These are phyloP conservation scores for Prunus armeniaca DNA, from an alignment of 306 rosid genomes.

Conservation along the genomic window DNA sequence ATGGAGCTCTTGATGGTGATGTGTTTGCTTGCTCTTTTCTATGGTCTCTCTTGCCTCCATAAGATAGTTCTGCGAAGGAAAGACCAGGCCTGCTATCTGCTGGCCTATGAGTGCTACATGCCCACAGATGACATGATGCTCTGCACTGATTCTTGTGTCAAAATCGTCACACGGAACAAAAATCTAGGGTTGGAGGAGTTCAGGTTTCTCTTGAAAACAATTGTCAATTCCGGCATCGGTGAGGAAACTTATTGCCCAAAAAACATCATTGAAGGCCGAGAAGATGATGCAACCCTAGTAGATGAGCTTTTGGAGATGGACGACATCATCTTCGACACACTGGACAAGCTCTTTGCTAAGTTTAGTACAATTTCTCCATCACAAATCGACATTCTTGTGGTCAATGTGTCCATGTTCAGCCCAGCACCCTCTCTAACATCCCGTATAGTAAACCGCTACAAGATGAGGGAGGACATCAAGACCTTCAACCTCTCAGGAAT, in stretches of 20 bases:
- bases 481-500: slow-evolving; percentile 75
- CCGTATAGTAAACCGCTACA: slow-evolving; percentile 69
- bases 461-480: slow-evolving; percentile 61
- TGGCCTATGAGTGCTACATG: slow-evolving; percentile 76
- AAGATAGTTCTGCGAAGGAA: slow-evolving; percentile 42
- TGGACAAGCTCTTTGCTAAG: slow-evolving; percentile 54
- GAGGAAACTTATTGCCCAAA: slow-evolving; percentile 74
- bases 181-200: slow-evolving; percentile 63
- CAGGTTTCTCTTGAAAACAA: slow-evolving; percentile 58
- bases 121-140: slow-evolving; percentile 56
- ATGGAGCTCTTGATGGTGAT: slow-evolving; percentile 43
- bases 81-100: slow-evolving; percentile 54
- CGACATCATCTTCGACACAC: slow-evolving; percentile 62
- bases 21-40: slow-evolving; percentile 33
- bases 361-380: slow-evolving; percentile 43
- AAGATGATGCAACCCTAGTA: slow-evolving; percentile 26
- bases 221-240: slow-evolving; percentile 69
- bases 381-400: slow-evolving; percentile 64
- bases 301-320: slow-evolving; percentile 62
- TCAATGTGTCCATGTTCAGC: slow-evolving; percentile 76
- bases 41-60: slow-evolving; percentile 24
- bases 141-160: slow-evolving; percentile 36
- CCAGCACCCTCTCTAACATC: slow-evolving; percentile 68
- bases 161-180: slow-evolving; percentile 47
- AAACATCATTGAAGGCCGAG: slow-evolving; percentile 56